phyloP scores from a whole-genome alignment of 2,329 filamentous ascomycete species.

The Aspergillus novoparasiticus region DNA sequence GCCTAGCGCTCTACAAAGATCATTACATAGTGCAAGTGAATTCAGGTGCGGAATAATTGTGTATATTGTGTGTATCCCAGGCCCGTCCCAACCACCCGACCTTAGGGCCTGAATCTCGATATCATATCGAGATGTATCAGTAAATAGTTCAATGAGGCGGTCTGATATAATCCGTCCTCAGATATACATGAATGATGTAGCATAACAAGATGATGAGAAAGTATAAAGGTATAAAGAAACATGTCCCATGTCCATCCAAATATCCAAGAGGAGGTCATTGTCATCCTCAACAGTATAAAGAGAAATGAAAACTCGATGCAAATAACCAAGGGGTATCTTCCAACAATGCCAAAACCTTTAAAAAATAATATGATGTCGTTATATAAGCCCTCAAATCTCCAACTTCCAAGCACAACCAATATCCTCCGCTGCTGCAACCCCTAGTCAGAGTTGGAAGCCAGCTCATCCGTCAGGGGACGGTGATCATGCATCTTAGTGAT shows the following conservation, averaged over 20 bases:
- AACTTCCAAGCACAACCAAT: neutral
- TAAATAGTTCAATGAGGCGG: neutral
- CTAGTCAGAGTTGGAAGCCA: neutral
- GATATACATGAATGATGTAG: neutral
- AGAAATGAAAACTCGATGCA: neutral
- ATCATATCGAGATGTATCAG: neutral
- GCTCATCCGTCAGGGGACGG: neutral
- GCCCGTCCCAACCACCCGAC: neutral
- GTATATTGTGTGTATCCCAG: neutral
- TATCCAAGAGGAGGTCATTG: neutral
- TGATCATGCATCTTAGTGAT: neutral
- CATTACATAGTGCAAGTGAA: no score
- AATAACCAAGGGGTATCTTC: neutral
- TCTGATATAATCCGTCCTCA: neutral
- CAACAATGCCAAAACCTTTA: neutral
- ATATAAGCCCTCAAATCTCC: neutral
- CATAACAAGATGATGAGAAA: neutral
- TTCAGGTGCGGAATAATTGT: no score
- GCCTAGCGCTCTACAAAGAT: no score
- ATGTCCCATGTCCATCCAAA: neutral
- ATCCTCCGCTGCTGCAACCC: conserved; percentile 1
- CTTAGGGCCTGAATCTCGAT: neutral
- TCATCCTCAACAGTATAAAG: neutral
- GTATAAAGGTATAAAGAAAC: no score
- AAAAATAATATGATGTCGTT: neutral